These are phyloP conservation scores for Eucalyptus camaldulensis DNA, from an alignment of 345 rosid species.

Conservation along the genomic window DNA sequence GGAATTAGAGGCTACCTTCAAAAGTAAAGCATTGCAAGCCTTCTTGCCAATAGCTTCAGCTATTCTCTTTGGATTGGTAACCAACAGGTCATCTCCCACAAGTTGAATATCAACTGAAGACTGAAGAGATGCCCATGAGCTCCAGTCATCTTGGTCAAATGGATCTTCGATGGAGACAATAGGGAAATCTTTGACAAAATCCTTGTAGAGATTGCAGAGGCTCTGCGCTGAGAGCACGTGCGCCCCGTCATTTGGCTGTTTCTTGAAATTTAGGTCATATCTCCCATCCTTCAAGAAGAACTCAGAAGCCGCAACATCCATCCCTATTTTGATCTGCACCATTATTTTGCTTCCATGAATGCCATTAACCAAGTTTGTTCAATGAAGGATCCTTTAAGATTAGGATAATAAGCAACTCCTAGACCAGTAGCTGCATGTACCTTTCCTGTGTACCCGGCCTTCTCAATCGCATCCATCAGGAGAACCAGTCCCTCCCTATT, in stretches of 20 bases:
- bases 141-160: slow-evolving; percentile 99
- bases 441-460: slow-evolving; percentile 94
- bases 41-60: slow-evolving; percentile 87
- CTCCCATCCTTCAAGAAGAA: slow-evolving; percentile 76
- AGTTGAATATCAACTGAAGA: slow-evolving; percentile 88
- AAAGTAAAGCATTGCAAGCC: slow-evolving; percentile 84
- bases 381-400: neutral
- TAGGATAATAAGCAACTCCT: neutral
- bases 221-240: slow-evolving; percentile 68
- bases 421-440: slow-evolving; percentile 8
- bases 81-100: slow-evolving; percentile 94
- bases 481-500: slow-evolving; percentile 93
- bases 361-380: neutral
- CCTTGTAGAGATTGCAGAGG: slow-evolving; percentile 75
- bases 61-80: slow-evolving; percentile 91
- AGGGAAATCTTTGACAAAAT: slow-evolving; percentile 84
- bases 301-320: slow-evolving; percentile 99
- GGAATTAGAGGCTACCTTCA: slow-evolving; percentile 41
- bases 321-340: slow-evolving; percentile 87
- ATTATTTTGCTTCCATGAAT: neutral
- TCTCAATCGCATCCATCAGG: slow-evolving; percentile 93
- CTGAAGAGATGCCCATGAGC: slow-evolving; percentile 78
- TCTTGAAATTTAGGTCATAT: slow-evolving; percentile 93
- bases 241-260: slow-evolving; percentile 88
- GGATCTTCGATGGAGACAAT: slow-evolving; percentile 94